phyloP scores from a whole-genome alignment of 306 rosid species.

The Vicia sativa region DNA sequence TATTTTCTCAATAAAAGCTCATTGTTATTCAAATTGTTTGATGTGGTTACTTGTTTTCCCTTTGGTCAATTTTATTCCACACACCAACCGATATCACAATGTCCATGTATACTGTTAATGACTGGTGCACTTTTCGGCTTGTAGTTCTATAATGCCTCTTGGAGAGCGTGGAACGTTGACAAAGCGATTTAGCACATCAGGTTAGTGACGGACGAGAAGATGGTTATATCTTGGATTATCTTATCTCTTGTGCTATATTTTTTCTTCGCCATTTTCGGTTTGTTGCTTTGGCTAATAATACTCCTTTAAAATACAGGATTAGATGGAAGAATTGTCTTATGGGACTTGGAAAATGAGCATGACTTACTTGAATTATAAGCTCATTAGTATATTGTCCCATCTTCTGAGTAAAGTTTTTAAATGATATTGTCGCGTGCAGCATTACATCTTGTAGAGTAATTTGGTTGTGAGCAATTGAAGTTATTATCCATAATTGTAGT shows the following conservation, averaged over 20 bases:
- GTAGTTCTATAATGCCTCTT: conserved; percentile 76
- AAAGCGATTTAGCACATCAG: conserved; percentile 94
- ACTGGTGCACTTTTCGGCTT: no score
- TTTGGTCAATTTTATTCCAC: no score
- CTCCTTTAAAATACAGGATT: conserved; percentile 57
- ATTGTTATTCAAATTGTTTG: no score
- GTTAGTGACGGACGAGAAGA: conserved; percentile 52
- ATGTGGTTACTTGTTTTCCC: no score
- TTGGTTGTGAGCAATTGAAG: conserved; percentile 34
- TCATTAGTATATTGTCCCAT: conserved; percentile 20
- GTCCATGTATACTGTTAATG: no score
- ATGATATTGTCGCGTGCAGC: conserved; percentile 32
- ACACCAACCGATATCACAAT: no score
- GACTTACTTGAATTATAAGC: conserved; percentile 57
- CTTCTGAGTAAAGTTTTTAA: conserved; percentile 35
- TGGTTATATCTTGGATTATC: conserved; percentile 7
- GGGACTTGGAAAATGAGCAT: conserved; percentile 87
- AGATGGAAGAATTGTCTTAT: conserved; percentile 82
- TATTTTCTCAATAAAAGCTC: conserved; percentile 6
- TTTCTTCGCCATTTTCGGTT: conserved; percentile 1
- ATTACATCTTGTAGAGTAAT: conserved; percentile 40
- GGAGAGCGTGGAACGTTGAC: conserved; percentile 50
- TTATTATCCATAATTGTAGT: conserved; percentile 29
- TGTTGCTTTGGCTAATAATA: conserved; percentile 11
- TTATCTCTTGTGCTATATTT: not conserved